Base-by-base conservation (phyloP, 1,139 yeast genomes). In the Schwanniomyces etchellsii region DNA sequence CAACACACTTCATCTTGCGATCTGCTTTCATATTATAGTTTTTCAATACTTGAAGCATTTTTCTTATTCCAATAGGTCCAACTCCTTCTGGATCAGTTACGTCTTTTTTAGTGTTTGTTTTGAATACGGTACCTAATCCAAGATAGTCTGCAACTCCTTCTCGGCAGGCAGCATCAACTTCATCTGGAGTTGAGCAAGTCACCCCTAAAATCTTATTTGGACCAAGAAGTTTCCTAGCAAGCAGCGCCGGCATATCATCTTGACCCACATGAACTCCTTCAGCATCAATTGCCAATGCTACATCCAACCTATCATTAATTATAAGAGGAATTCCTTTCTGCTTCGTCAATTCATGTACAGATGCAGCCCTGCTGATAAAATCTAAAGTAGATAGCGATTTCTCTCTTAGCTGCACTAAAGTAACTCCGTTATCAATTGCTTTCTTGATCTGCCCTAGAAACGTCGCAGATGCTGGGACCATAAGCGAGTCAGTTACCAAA, bases 211-310 rank as follows among this genome's bases (percentile, higher is more conserved):
- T 80, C 57, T 81, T 85, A 35, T 74, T 64, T 1, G 78, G 72
- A 0, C 96, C 96, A 15, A 89, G 55, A 25, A 84, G 46, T 42
- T 63, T 50, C 25, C 96, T 56, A 1, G 76, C 93, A 16, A 66
- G 41, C 2, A 55, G 52, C 2, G 81, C 81, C 2, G 71, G 71
- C 85, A 89, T 83, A 49, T 89, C 97, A 35, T 81, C 91, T 52
- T 88, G 96, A 1, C 97, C 97, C 14, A 89, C 86, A 58, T 89
- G 97, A 11, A 89, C 81, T 21, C 95, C 95, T 36, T 88, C 96
- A 0, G 95, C 95, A 44, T 74, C 93, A 33, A 85, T 66, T 0
- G 96, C 96, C 31, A 88, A 60, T 0, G 96, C 96, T 5, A 89
- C 86, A 48, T 89, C 97, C 5, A 86, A 72, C 28, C 96, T 61